phyloP scores from a whole-genome alignment of 257 asterid genomes.

The Scutellaria galericulata region DNA sequence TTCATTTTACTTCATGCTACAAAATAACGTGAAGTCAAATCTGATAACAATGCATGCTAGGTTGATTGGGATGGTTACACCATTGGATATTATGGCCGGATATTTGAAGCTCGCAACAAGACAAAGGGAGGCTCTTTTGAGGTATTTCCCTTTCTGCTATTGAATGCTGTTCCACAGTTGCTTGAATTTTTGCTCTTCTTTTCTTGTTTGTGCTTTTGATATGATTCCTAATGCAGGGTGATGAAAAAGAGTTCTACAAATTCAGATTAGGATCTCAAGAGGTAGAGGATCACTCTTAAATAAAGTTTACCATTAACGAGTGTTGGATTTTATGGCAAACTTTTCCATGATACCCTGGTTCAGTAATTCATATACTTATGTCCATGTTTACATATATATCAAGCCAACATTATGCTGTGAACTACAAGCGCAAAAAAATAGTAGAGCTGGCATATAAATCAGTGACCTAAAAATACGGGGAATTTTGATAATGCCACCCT shows the following conservation, averaged over 20 bases:
- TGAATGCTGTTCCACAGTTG: constrained; percentile 6
- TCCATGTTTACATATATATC: constrained; percentile 8
- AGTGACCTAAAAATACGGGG: too few relatives aligned
- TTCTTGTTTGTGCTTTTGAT: constrained; percentile 29
- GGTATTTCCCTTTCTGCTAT: constrained; percentile 52
- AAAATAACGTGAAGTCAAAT: constrained; percentile 21
- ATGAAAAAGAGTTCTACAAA: constrained; percentile 86
- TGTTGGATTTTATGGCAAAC: constrained; percentile 19
- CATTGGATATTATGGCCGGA: constrained; percentile 96
- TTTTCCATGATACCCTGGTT: constrained; percentile 25
- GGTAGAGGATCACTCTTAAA: constrained; percentile 48
- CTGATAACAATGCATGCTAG: constrained; percentile 47
- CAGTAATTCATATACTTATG: constrained; percentile 17
- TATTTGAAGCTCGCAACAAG: constrained; percentile 99
- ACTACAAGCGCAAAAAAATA: constrained; percentile 3
- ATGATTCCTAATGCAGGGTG: constrained; percentile 67
- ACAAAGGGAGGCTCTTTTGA: constrained; percentile 95
- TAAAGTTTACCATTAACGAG: neutral
- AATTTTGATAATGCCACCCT: too few relatives aligned
- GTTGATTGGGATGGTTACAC: constrained; percentile 99
- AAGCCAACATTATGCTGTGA: neutral
- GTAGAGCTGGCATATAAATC: neutral
- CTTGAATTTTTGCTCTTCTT: constrained; percentile 27
- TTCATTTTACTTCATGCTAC: constrained; percentile 21
- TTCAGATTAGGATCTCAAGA: constrained; percentile 86